Conservation (phyloP, 23 red algal genomes). For the Agarophyton chilense region DNA sequence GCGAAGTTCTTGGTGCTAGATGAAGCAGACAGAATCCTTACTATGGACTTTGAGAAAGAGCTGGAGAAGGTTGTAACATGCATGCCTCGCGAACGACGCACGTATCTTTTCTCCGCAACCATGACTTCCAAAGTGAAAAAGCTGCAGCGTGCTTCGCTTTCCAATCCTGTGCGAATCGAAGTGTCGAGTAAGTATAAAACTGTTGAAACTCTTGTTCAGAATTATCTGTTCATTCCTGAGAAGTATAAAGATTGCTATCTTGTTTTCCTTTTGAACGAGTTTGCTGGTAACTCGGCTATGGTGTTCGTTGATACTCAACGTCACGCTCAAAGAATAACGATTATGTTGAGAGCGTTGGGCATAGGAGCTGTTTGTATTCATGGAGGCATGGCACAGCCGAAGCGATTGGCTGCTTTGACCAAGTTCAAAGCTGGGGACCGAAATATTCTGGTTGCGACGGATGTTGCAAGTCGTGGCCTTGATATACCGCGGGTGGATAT, state of each 20-base stretch:
- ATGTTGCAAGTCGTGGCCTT: slow-evolving; percentile 95
- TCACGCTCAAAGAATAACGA: slow-evolving; percentile 80
- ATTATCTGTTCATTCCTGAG: slow-evolving; percentile 95
- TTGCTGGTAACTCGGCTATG: slow-evolving; percentile 81
- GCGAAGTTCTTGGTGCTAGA: slow-evolving; percentile 91
- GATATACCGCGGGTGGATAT: slow-evolving; percentile 97
- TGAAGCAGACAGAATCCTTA: slow-evolving; percentile 96
- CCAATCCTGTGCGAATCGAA: slow-evolving; percentile 85
- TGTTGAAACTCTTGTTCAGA: slow-evolving; percentile 91
- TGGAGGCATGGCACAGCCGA: slow-evolving; percentile 93
- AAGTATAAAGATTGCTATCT: slow-evolving; percentile 99
- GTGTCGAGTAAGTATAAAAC: slow-evolving; percentile 93
- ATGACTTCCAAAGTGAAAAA: slow-evolving; percentile 98
- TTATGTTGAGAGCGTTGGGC: slow-evolving; percentile 85
- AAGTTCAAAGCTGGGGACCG: slow-evolving; percentile 90
- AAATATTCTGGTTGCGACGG: slow-evolving; percentile 88
- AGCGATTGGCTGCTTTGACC: slow-evolving; percentile 82
- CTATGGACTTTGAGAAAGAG: slow-evolving; percentile 99
- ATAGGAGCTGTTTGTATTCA: slow-evolving; percentile 92
- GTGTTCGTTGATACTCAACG: slow-evolving; percentile 99
- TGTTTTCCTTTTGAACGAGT: slow-evolving; percentile 83
- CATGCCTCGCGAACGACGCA: slow-evolving; percentile 68
- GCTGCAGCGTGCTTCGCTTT: slow-evolving; percentile 89
- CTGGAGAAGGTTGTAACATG: slow-evolving; percentile 83
- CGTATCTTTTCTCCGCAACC: slow-evolving; percentile 96